These are phyloP conservation scores for Arxiozyma bovina DNA, from an alignment of 1,139 yeast species.

Conservation along the genomic window DNA sequence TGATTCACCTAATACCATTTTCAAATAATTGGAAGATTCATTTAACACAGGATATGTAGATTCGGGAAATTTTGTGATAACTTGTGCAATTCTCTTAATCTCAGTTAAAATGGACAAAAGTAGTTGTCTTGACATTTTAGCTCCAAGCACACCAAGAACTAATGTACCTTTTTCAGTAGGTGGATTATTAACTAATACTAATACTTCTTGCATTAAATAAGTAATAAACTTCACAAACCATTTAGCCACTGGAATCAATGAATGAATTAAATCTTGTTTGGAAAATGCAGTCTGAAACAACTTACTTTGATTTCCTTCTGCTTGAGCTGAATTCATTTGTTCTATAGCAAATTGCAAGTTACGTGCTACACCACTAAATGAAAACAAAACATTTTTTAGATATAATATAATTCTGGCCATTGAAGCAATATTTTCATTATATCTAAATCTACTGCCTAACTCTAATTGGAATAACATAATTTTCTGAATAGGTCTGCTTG, in stretches of 20 bases:
- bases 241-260: conserved; percentile 29
- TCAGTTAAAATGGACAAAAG: conserved; percentile 28
- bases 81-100: conserved; percentile 26
- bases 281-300: conserved; percentile 30
- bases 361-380: conserved; percentile 31
- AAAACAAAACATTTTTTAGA: conserved; percentile 29
- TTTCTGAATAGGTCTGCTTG: conserved; percentile 31
- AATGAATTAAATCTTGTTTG: conserved; percentile 30
- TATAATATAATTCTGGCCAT: conserved; percentile 30
- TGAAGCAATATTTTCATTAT: conserved; percentile 21
- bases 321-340: conserved; percentile 16
- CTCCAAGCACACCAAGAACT: conserved; percentile 28
- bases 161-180: conserved; percentile 18
- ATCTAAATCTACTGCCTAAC: conserved; percentile 23
- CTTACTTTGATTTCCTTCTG: conserved; percentile 16
- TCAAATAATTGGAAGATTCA: conserved; percentile 28
- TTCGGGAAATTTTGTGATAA: conserved; percentile 30
- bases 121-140: conserved; percentile 29
- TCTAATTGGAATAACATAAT: conserved; percentile 30
- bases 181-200: conserved; percentile 23
- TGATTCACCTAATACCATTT: conserved; percentile 27
- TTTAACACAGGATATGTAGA: conserved; percentile 28
- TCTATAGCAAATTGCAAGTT: conserved; percentile 31
- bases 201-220: conserved; percentile 27
- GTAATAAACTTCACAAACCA: conserved; percentile 31